Evolutionary conservation across 768 basidiomycete genomes (phyloP), one percentile per base, ranked within the genome.

Genomic region (Multifurca ochricompacta): DNA sequence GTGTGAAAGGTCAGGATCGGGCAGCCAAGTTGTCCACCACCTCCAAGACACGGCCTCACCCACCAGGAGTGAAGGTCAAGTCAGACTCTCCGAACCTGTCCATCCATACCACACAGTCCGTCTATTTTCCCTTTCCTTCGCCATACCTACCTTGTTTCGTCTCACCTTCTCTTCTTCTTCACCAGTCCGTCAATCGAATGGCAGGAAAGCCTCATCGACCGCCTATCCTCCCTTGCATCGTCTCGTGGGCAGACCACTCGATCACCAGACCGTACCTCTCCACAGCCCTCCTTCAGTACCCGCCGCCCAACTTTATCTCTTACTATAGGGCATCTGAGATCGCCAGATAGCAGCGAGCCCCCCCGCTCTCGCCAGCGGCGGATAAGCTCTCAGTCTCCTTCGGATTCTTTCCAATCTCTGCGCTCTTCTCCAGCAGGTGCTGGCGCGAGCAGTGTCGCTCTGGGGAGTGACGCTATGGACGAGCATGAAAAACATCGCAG

Each of bases 131-230:
- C n/a, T n/a, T n/a, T n/a, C n/a, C n/a, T n/a, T n/a, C n/a, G n/a
- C n/a, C n/a, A n/a, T n/a, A n/a, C n/a, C n/a, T n/a, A n/a, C n/a
- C n/a, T 34, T 27, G 36, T 14, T 23, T 47, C 16, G 34, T 25
- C 16, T 52, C 13, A 40, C n/a, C 18, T 41, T 23, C 35, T 52
- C 39, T 39, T 51, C 27, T 45, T 8, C 30, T 10, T 39, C 36
- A 18, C n/a, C 16, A 89, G 86, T 59, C 87, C 87, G 16, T 85
- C 86, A 21, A 83, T 82, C 59, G 87, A 91, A 68, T 91, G 88
- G 88, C 89, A 91, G 67, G 86, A 87, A 62, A 72, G 73, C 41
- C 82, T 91, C 3, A 69, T 65, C 31, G 62, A 60, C 4, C 65
- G 60, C 6, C 55, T 73, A 49, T 65, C 65, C 47, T 37, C 59